These are phyloP conservation scores for Castanea mollissima DNA, from an alignment of 306 rosid genomes.

Conservation along the genomic window DNA sequence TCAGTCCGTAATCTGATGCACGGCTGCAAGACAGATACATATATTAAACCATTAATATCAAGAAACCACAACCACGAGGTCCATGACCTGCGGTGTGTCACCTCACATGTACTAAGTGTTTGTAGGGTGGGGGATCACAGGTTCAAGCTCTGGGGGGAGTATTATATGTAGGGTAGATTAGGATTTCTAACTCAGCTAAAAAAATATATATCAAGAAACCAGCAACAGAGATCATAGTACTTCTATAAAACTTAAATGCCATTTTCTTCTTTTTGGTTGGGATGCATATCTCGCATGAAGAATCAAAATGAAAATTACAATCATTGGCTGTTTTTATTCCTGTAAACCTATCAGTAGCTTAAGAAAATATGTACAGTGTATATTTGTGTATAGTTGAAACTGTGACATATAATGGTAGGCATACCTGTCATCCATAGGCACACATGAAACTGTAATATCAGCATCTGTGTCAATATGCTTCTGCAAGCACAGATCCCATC, in stretches of 20 bases:
- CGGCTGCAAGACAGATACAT: conserved; percentile 49
- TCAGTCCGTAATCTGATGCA: conserved; percentile 88
- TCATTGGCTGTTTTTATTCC: background rate
- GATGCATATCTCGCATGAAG: background rate
- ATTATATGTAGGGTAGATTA: no score
- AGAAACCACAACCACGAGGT: background rate
- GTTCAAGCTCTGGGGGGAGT: no score
- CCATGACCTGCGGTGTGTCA: no score
- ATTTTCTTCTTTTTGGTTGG: background rate
- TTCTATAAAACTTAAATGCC: background rate
- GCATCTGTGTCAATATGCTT: conserved; percentile 87
- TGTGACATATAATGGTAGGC: background rate
- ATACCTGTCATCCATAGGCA: conserved; percentile 90
- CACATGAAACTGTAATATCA: conserved; percentile 90
- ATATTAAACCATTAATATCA: background rate
- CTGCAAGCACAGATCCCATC: conserved; percentile 40
- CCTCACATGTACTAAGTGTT: no score
- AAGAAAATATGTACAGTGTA: background rate
- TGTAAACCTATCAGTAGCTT: background rate
- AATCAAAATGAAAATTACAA: background rate
- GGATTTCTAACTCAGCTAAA: no score
- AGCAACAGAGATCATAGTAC: background rate
- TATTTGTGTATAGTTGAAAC: background rate
- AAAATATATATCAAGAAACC: background rate
- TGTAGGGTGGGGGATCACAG: no score